Base-by-base conservation (phyloP, 495 filamentous ascomycete species). In the Wilcoxina mikolae region DNA sequence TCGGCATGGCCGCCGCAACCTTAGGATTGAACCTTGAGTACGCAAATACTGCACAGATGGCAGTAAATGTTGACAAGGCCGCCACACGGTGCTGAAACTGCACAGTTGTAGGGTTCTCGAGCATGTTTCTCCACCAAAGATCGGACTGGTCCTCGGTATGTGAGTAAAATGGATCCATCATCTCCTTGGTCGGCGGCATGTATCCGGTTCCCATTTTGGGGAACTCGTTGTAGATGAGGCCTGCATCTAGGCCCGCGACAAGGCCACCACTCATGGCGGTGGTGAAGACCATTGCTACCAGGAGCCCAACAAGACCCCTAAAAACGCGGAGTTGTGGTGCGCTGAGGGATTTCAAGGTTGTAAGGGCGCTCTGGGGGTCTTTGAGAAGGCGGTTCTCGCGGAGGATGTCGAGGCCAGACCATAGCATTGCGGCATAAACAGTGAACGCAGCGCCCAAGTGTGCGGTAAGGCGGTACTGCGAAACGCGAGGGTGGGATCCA, bases 211-310 rank as follows among this genome's bases (percentile, higher is more conserved):
- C 91, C 91, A 98, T 98, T 64, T 76, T 85, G 0, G 93, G 93
- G 65, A 96, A 95, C 62, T 96, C 87, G 65, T 96, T 96, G 72
- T 98, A 98, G 65, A 98, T 95, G 15, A 98, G 72, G 11, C 91
- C 91, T 12, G 91, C 91, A 64, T 98, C 91, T 22, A 98, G 78
- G 26, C 91, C 91, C 1, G 91, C 91, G 25, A 98, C 91, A 4
- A 98, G 75, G 11, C 81, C 91, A 44, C 91, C 91, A 2, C 91
- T 95, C 72, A 98, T 82, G 55, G 84, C 88, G 7, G 91, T 96
- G 10, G 73, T 76, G 71, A 94, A 94, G 52, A 95, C 83, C 53
- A 96, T 76, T 3, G 72, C 69, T 5, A 81, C 77, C 27, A 96
- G 74, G n/a, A 73, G 82, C 2, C 75, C 74, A 3, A 91, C 81